Evolutionary conservation across 495 filamentous ascomycete genomes (phyloP).

Genomic region (Chaetomium fimeti): DNA sequence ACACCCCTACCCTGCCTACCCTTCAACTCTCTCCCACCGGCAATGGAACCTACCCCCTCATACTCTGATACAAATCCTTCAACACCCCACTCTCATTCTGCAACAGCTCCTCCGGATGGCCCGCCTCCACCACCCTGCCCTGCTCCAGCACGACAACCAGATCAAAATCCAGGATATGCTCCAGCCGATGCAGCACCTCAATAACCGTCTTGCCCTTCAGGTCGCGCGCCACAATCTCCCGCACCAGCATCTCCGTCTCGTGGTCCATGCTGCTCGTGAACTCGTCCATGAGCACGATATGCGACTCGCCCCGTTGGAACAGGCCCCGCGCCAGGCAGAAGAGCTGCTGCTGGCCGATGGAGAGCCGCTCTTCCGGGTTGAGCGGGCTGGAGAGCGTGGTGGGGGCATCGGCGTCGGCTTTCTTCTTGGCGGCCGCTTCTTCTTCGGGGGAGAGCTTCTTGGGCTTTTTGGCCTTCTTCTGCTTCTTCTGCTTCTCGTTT

Average conservation of each 20-base stretch:
- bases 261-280: constrained; percentile 18
- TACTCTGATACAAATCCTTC: constrained; percentile 20
- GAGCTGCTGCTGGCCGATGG: constrained; percentile 14
- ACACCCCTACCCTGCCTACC: too few relatives aligned
- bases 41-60: constrained; percentile 19
- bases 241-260: constrained; percentile 18
- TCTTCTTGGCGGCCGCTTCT: neutral
- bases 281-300: constrained; percentile 18
- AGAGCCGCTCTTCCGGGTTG: constrained; percentile 13
- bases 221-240: constrained; percentile 12
- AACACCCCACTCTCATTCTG: constrained; percentile 16
- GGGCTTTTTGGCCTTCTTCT: neutral
- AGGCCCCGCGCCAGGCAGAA: constrained; percentile 15
- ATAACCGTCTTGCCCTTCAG: constrained; percentile 3
- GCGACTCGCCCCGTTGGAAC: constrained; percentile 6
- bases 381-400: constrained; percentile 8
- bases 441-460: neutral
- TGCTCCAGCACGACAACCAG: constrained; percentile 12
- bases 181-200: constrained; percentile 15
- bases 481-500: constrained; percentile 9
- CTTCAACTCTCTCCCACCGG: too few relatives aligned
- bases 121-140: constrained; percentile 12
- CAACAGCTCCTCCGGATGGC: constrained; percentile 16
- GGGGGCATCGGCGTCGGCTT: neutral
- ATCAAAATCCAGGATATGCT: constrained; percentile 18